Evolutionary conservation across 805 yeast genomes (phyloP), one percentile per base, ranked within the genome.

Genomic region (Yarrowia sp.): DNA sequence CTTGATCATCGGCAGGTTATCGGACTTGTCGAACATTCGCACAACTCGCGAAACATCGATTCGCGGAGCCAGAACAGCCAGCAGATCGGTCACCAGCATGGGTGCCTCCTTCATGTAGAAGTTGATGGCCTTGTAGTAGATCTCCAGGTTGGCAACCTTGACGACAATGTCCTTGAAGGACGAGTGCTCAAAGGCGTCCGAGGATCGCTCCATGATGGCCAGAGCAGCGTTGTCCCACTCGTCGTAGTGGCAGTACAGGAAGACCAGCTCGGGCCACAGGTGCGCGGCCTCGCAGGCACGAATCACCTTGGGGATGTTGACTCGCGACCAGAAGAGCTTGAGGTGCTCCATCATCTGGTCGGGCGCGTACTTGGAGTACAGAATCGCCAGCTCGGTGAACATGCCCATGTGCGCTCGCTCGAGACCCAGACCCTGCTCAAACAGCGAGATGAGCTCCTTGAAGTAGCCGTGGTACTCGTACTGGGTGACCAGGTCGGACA

Each of bases 361-460:
- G 27, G 97, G 97, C 65, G 84, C 83, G 77, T 92, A 94, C 74
- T 92, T 93, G 67, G 96, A 83, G 78, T 93, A 94, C 68, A 94
- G 80, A 51, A 89, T 81, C 21, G 98, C 97, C 69, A 94, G 81
- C 76, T 92, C 97, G 10, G 99, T 94, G 74, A 94, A 94, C 97
- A 94, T 93, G 69, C 98, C 99, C 99, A 94, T 94, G 73, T 94
- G 99, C 36, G 99, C 99, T 74, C 99, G 88, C 80, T 94, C 99
- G 68, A 94, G 81, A 41, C 97, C 96, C 64, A 94, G 81, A 67
- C 98, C 98, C 69, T 91, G 93, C 76, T 94, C 99, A 70, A 94
- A 90, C 70, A 94, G 82, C 16, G 97, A 84, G 66, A 93, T 89
- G 67, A 94, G 81, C 79, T 94, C 97, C 67, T 85, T 88, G 77